Evolutionary conservation across 2,329 filamentous ascomycete species (phyloP).

Genomic region (Sclerotiophoma versabilis): DNA sequence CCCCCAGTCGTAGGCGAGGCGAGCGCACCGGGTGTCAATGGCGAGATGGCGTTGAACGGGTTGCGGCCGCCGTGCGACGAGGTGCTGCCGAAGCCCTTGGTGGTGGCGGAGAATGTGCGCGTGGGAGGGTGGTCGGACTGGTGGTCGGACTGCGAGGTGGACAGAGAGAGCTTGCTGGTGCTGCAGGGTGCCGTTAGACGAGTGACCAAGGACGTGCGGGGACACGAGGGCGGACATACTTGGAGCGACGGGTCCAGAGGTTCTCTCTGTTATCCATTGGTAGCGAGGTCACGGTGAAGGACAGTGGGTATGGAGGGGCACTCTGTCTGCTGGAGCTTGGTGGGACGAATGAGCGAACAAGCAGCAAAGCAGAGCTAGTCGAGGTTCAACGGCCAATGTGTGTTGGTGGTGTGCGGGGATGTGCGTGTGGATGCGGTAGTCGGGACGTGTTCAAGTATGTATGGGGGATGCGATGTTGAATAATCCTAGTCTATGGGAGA

Average conservation of each 20-base stretch:
- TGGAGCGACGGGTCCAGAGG: slow-evolving; percentile 82
- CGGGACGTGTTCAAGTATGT: neutral
- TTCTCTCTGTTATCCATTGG: slow-evolving; percentile 54
- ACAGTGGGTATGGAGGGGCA: slow-evolving; percentile 12
- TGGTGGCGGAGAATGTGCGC: slow-evolving; percentile 69
- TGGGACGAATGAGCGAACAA: slow-evolving; percentile 48
- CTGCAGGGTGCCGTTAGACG: slow-evolving; percentile 57
- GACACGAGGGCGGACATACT: slow-evolving; percentile 62
- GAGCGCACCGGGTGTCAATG: slow-evolving; percentile 69
- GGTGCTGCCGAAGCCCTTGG: slow-evolving; percentile 77
- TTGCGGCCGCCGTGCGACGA: slow-evolving; percentile 79
- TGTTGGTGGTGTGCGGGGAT: slow-evolving; percentile 22
- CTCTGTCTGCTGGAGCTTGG: slow-evolving; percentile 40
- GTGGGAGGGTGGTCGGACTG: slow-evolving; percentile 61
- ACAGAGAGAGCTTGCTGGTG: slow-evolving; percentile 88
- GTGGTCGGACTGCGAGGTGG: slow-evolving; percentile 69
- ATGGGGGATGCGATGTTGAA: slow-evolving; percentile 5
- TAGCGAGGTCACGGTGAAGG: slow-evolving; percentile 14
- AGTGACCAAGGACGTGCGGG: slow-evolving; percentile 23
- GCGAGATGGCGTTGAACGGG: slow-evolving; percentile 78
- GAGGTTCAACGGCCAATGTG: slow-evolving; percentile 17
- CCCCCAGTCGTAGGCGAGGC: slow-evolving; percentile 79
- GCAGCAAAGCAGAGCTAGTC: slow-evolving; percentile 31
- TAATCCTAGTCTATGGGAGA: neutral
- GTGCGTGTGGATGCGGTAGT: slow-evolving; percentile 3